Base-by-base conservation (phyloP, 306 rosid species). In the Abrus pulchellus region DNA sequence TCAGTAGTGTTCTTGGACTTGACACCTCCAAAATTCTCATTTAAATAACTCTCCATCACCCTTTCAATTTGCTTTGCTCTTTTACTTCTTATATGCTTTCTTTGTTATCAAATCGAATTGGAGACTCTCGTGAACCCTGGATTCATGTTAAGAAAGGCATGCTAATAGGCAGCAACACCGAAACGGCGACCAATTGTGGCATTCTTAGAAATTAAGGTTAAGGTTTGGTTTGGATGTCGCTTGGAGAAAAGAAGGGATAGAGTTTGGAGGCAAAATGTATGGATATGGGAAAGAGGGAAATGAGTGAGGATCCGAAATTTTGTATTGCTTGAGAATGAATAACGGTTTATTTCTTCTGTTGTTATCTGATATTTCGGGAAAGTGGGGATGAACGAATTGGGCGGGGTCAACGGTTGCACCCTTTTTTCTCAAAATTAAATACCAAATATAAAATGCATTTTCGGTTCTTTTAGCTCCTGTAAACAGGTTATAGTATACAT, bases 11-110 rank as follows among this genome's bases (percentile, higher is more conserved):
- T 85, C 86, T 95, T 95, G 9, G 88, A 78, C 83, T 92, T 86
- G 40, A 95, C 94, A 5, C 82, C 87, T 60, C 85, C 93, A 63
- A 93, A 95, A 82, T 87, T 87, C 82, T 94, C 88, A 28, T 90
- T 85, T 75, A 93, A 73, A 83, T 89, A 91, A 83, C 80, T 90
- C 88, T 91, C 97, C 99, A 93, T 92, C 41, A 13, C 62, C 4
- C 60, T 38, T 56, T 61, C 29, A 13, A 12, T 68, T 28, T 43
- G 2, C 60, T 48, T 5, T 28, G 20, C 6, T 43, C 12, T 47
- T 47, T 5, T 60, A 44, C 41, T 63, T 54, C 60, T 69, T 11
- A 6, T 29, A 36, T 52, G 32, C 12, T 27, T 8, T 75, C 8
- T 66, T 1, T 6, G 11, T 34, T 80, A 53, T 76, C 40, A 70